Evolutionary conservation across 441 rosid genomes (phyloP).

Genomic region (Arabidopsis hybrid): DNA sequence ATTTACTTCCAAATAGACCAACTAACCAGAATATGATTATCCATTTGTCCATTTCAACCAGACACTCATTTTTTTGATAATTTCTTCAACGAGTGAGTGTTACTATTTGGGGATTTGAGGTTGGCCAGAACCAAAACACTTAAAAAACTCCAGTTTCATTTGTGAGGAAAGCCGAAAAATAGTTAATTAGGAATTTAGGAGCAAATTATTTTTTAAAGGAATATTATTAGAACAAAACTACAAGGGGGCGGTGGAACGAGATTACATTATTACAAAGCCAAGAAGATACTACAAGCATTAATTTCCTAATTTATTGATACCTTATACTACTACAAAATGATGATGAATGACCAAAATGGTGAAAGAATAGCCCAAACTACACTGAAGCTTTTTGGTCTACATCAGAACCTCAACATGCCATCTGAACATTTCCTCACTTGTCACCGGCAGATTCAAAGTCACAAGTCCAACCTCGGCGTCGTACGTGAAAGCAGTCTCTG

Average conservation of each 20-base stretch:
- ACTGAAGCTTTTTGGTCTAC: constrained; percentile 32
- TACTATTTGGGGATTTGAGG: too few species aligned
- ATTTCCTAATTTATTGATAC: constrained; percentile 13
- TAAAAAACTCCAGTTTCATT: background rate
- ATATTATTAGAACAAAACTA: constrained; percentile 24
- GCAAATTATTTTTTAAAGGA: background rate
- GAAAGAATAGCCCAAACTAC: constrained; percentile 6
- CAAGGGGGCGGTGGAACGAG: background rate
- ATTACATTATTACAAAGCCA: constrained; percentile 9
- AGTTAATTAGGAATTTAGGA: background rate
- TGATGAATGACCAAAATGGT: constrained; percentile 25
- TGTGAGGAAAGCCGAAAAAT: background rate
- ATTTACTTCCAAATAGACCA: too few species aligned
- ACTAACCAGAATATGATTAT: too few species aligned
- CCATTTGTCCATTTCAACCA: too few species aligned
- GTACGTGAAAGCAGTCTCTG: constrained; percentile 59
- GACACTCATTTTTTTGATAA: too few species aligned
- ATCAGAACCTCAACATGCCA: constrained; percentile 80
- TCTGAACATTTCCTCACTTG: constrained; percentile 74
- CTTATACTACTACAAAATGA: constrained; percentile 16
- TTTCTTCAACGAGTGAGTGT: too few species aligned
- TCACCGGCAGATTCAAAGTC: constrained; percentile 60
- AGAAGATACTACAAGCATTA: constrained; percentile 17
- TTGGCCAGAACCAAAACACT: background rate
- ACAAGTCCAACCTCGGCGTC: constrained; percentile 65